These are phyloP conservation scores for Huntiella abstrusa DNA, from an alignment of 2,329 filamentous ascomycete species.

Conservation along the genomic window DNA sequence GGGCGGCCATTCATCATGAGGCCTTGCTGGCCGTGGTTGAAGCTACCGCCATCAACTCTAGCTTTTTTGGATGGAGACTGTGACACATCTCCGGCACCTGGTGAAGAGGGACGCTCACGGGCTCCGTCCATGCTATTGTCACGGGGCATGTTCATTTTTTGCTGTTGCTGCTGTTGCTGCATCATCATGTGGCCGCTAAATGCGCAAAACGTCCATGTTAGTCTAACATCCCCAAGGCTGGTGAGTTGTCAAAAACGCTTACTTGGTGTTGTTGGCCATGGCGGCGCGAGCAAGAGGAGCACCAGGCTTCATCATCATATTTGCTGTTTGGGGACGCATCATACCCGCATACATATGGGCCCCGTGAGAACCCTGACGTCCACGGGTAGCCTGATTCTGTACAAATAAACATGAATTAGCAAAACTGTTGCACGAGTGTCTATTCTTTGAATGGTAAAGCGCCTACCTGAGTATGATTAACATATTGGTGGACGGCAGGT, in stretches of 20 bases:
- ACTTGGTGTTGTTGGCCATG: constrained; percentile 57
- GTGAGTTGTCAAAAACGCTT: not conserved
- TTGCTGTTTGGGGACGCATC: constrained; percentile 49
- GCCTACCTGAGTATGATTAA: constrained; percentile 62
- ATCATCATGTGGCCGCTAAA: constrained; percentile 10
- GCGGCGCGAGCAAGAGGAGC: constrained; percentile 51
- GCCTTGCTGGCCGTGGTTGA: constrained; percentile 49
- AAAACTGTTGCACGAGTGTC: constrained; percentile 9
- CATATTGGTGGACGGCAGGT: constrained; percentile 52
- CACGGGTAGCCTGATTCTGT: constrained; percentile 42
- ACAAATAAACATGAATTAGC: constrained; percentile 12
- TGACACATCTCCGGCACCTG: constrained; percentile 66
- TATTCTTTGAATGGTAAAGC: constrained; percentile 7
- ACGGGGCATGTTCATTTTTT: constrained; percentile 69
- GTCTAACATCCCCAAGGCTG: no score
- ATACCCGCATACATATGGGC: constrained; percentile 37
- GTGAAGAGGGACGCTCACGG: constrained; percentile 63
- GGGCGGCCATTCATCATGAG: constrained; percentile 63
- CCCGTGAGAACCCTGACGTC: constrained; percentile 56
- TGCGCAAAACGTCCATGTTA: no score
- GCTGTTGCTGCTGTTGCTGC: constrained; percentile 27
- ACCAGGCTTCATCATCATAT: constrained; percentile 40
- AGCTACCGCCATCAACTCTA: constrained; percentile 46
- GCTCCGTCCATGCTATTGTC: constrained; percentile 76
- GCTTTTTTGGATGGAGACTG: constrained; percentile 84